Evolutionary conservation across 352 stramenopile genomes (phyloP).

Genomic region (Pythium pectinolyticum): DNA sequence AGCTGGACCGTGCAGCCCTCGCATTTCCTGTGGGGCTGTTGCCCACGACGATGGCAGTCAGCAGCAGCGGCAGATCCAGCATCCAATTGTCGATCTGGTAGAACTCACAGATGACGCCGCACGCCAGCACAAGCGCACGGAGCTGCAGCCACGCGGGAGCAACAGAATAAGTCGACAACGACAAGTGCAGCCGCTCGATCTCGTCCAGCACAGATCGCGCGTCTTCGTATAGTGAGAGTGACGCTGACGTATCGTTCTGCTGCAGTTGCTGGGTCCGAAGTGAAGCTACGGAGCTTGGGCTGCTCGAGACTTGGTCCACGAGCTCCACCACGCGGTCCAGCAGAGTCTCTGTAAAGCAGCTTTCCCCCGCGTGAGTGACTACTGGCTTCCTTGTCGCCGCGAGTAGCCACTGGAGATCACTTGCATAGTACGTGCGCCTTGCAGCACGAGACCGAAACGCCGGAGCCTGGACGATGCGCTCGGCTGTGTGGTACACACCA

Average conservation of each 20-base stretch:
- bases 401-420: slow-evolving; percentile 10
- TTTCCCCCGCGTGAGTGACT: no score
- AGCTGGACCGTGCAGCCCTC: neutral
- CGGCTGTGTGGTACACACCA: neutral
- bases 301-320: no score
- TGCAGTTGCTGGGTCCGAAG: no score
- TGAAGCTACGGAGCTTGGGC: no score
- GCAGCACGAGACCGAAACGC: slow-evolving; percentile 23
- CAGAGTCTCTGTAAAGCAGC: neutral
- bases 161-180: neutral
- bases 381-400: neutral
- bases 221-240: no score
- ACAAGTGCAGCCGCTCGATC: neutral
- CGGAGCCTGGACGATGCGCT: slow-evolving; percentile 33
- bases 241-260: neutral
- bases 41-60: no score
- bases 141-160: neutral
- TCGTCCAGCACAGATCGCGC: neutral
- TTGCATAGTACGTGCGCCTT: slow-evolving; percentile 19
- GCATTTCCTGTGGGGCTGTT: neutral
- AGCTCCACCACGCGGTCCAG: neutral
- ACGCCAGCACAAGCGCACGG: neutral
- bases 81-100: neutral
- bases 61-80: neutral
- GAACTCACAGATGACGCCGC: neutral